A percentile compares a stretch with the other conserved stretches of the same genome.
Evolutionary conservation across 805 yeast genomes (phyloP).

Genomic region (Metschnikowia rubicola): DNA sequence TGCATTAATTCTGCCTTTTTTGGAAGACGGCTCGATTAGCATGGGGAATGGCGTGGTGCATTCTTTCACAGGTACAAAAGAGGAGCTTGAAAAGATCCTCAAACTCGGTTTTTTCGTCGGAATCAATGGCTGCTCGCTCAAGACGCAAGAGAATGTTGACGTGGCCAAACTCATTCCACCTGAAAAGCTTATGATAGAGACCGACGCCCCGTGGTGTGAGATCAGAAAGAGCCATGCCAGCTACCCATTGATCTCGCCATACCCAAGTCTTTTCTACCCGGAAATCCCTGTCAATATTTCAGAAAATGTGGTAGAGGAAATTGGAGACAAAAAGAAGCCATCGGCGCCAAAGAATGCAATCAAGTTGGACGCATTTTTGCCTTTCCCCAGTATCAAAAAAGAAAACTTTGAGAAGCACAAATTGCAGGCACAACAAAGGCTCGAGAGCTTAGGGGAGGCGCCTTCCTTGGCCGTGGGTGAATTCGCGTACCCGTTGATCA

Average conservation of each 20-base stretch:
- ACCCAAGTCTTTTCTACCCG: conserved; percentile 60
- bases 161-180: conserved; percentile 69
- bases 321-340: neutral
- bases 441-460: conserved; percentile 4
- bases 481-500: conserved; percentile 51
- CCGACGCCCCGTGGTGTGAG: conserved; percentile 99
- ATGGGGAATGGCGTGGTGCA: conserved; percentile 80
- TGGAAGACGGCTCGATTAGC: conserved; percentile 39
- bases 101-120: conserved; percentile 67
- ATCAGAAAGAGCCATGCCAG: conserved; percentile 80
- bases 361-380: conserved; percentile 49
- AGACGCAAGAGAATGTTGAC: conserved; percentile 66
- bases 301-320: neutral
- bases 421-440: conserved; percentile 20
- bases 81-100: conserved; percentile 59
- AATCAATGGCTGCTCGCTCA: conserved; percentile 89
- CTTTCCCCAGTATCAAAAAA: conserved; percentile 62
- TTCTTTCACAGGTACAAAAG: conserved; percentile 82
- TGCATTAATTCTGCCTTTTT: conserved; percentile 57
- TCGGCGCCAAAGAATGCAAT: conserved; percentile 20
- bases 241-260: conserved; percentile 49
- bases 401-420: conserved; percentile 48
- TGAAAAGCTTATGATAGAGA: conserved; percentile 73
- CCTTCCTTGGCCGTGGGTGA: conserved; percentile 20
- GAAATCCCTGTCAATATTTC: conserved; percentile 8